Base-by-base conservation (phyloP, 495 filamentous ascomycete species). In the Xylaria intraflava region DNA sequence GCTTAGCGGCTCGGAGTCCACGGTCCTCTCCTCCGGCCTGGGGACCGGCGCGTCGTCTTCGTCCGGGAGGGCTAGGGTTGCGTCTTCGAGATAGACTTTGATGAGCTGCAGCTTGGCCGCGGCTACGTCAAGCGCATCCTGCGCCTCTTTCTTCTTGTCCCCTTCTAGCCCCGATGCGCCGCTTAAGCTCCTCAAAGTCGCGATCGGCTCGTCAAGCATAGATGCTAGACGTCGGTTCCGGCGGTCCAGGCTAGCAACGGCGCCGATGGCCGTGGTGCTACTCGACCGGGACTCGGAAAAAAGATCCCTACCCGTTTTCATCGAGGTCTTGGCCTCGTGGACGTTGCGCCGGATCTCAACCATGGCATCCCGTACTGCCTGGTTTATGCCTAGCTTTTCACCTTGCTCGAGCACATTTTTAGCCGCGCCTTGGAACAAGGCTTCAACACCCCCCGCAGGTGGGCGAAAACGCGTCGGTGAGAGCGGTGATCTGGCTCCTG, bases 311-410 rank as follows among this genome's bases (percentile, higher is more conserved):
- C 58, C 49, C 19, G 57, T 53, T 35, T 65, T 67, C 45, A 60
- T 54, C 17, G 66, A 65, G n/a, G 27, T 68, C n/a, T 69, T 69
- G 24, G 65, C 62, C 43, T 78, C 74, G 14, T 75, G 70, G 33
- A 77, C 66, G 46, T 77, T 77, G 44, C 69, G 70, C 11, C 69
- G 67, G 42, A 92, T 87, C 71, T 96, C 90, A 12, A 79, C 88
- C 50, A 95, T 82, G 4, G 93, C 92, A 54, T 92, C 90, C 17
- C 91, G 83, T 10, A 98, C 86, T 10, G 89, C 90, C 68, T 90
- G 89, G 56, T 90, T 90, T 27, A 97, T 85, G 3, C 92, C 90
- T 68, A 92, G 88, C 51, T 84, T 81, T 63, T 96, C 91, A 36
- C 91, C 84, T 8, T 85, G 82, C 43, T 87, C 83, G 49, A 95